These are phyloP conservation scores for Ashbya aceris DNA, from an alignment of 1,139 yeast species.

Conservation along the genomic window DNA sequence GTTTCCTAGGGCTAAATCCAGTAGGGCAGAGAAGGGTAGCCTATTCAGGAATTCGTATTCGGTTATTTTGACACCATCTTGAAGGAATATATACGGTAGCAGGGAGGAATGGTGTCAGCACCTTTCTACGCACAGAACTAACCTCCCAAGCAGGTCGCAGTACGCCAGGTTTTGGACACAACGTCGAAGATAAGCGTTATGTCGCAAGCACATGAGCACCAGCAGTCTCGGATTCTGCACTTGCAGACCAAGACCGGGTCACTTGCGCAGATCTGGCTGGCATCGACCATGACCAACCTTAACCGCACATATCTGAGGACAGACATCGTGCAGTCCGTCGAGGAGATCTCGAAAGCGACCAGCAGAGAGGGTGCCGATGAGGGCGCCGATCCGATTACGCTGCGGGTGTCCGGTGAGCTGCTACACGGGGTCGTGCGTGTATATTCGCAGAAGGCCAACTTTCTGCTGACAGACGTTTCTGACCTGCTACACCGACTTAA, in stretches of 20 bases:
- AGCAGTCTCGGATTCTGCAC: neutral
- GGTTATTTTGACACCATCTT: no score
- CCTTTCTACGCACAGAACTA: neutral
- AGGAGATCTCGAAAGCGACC: conserved; percentile 38
- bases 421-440: conserved; percentile 83
- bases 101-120: neutral
- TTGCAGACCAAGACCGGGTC: conserved; percentile 53
- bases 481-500: conserved; percentile 69
- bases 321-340: conserved; percentile 59
- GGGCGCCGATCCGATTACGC: conserved; percentile 47
- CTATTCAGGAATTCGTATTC: no score
- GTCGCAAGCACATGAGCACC: no score
- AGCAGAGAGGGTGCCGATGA: conserved; percentile 18
- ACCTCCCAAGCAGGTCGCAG: no score
- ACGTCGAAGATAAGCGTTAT: no score
- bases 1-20: no score
- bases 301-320: conserved; percentile 69
- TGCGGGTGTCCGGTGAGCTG: conserved; percentile 81
- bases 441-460: conserved; percentile 78
- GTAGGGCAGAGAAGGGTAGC: no score
- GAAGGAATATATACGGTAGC: no score
- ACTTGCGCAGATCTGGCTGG: conserved; percentile 86
- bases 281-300: conserved; percentile 75
- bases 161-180: no score
- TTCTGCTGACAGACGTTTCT: conserved; percentile 73